Conservation (phyloP, 768 basidiomycete genomes). For the Coprinopsis strossmayeri region DNA sequence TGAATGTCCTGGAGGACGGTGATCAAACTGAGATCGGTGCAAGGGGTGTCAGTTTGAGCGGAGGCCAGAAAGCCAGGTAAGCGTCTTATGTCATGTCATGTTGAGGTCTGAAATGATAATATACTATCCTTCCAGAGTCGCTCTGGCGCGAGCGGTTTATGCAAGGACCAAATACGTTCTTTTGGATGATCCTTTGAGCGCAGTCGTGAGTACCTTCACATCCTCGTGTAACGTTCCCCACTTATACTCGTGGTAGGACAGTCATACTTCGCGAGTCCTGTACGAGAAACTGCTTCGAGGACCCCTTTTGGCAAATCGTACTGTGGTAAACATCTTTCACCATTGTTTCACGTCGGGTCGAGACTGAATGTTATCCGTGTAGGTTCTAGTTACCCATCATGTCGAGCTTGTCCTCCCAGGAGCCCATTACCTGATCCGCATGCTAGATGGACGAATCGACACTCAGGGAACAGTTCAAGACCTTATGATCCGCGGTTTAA, state of each 20-base stretch:
- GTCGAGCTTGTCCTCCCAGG: conserved; percentile 77
- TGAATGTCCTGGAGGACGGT: conserved; percentile 82
- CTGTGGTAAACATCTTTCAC: conserved; percentile 20
- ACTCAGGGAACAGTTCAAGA: conserved; percentile 64
- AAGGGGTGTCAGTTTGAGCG: conserved; percentile 68
- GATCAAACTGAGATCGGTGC: conserved; percentile 82
- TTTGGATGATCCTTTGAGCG: conserved; percentile 79
- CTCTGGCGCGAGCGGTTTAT: conserved; percentile 79
- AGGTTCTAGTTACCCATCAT: conserved; percentile 78
- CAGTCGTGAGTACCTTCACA: conserved; percentile 48
- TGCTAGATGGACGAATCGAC: conserved; percentile 79
- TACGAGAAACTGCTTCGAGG: conserved; percentile 26
- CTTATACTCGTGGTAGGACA: conserved; percentile 20
- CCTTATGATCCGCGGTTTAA: conserved; percentile 49
- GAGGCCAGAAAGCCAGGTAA: conserved; percentile 83
- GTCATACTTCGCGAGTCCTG: conserved; percentile 27
- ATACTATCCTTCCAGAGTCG: too few species aligned
- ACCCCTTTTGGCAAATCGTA: conserved; percentile 24
- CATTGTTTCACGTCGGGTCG: background rate
- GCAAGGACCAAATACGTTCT: conserved; percentile 62
- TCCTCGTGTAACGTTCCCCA: background rate
- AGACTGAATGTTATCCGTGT: background rate
- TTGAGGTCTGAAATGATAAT: too few species aligned
- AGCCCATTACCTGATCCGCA: conserved; percentile 65
- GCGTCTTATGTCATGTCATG: too few species aligned